Evolutionary conservation across 768 basidiomycete genomes (phyloP).

Genomic region (Leccinum uliginosum): DNA sequence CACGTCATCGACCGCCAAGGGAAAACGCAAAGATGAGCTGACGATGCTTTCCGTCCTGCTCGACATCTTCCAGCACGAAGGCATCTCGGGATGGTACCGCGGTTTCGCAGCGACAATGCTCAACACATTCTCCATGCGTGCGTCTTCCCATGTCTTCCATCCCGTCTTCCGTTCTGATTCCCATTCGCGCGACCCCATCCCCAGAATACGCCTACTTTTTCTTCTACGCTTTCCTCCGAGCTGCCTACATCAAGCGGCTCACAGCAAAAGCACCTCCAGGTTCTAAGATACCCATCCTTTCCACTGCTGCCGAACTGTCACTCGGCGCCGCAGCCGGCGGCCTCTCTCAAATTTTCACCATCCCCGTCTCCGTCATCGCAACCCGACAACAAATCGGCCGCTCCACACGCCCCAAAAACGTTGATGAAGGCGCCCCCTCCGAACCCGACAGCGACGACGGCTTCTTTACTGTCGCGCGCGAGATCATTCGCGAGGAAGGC

Average conservation of each 20-base stretch:
- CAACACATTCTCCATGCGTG: constrained; percentile 97
- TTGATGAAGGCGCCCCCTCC: background rate
- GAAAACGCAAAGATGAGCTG: constrained; percentile 43
- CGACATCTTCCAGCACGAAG: constrained; percentile 75
- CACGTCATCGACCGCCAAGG: constrained; percentile 49
- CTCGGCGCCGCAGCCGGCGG: constrained; percentile 92
- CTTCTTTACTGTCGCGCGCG: constrained; percentile 72
- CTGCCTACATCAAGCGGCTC: constrained; percentile 72
- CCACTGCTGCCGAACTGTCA: constrained; percentile 75
- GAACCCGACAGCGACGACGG: constrained; percentile 49
- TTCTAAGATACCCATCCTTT: constrained; percentile 57
- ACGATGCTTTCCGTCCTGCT: constrained; percentile 64
- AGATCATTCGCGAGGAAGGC: constrained; percentile 89
- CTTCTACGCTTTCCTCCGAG: constrained; percentile 92
- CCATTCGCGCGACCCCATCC: background rate
- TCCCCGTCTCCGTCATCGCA: constrained; percentile 96
- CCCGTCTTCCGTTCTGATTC: background rate
- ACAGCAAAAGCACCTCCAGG: constrained; percentile 55
- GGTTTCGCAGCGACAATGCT: constrained; percentile 97
- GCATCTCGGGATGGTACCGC: constrained; percentile 76
- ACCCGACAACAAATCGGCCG: constrained; percentile 91
- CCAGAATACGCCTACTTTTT: constrained; percentile 99
- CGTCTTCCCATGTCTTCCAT: background rate
- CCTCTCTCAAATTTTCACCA: constrained; percentile 96
- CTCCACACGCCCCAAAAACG: constrained; percentile 10